Evolutionary conservation across 1,284 basidiomycete species (phyloP).

Genomic region (Serendipita sp.): DNA sequence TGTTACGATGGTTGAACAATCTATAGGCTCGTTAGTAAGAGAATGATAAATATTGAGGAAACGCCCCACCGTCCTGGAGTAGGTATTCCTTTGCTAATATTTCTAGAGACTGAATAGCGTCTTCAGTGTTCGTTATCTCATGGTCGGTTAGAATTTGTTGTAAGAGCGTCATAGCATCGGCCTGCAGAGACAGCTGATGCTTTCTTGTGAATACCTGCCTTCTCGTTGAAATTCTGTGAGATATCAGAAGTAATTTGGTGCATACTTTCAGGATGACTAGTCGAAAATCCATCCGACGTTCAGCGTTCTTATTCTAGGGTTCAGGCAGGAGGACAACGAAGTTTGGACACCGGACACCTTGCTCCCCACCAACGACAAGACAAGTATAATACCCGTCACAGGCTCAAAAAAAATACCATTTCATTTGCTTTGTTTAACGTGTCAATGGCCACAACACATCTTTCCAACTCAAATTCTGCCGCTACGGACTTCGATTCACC

Average conservation of each 20-base stretch:
- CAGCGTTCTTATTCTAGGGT: neutral
- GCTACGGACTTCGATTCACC: neutral
- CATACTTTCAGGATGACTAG: neutral
- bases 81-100: constrained; percentile 80
- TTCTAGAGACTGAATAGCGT: constrained; percentile 68
- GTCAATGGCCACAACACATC: too few relatives aligned
- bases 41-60: constrained; percentile 18
- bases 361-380: neutral
- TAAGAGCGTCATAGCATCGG: constrained; percentile 53
- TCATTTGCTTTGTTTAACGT: too few relatives aligned
- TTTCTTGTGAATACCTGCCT: constrained; percentile 13
- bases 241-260: neutral
- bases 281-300: constrained; percentile 4
- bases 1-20: constrained; percentile 30
- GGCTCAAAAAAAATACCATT: neutral
- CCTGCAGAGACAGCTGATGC: constrained; percentile 46
- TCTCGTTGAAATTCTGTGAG: constrained; percentile 9
- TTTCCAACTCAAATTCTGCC: too few relatives aligned
- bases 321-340: too few relatives aligned
- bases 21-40: constrained; percentile 16
- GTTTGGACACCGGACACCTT: neutral
- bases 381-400: neutral
- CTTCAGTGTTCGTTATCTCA: constrained; percentile 48
- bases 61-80: constrained; percentile 66
- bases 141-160: constrained; percentile 54